Percentiles rank a stretch among this genome's conserved stretches.
Evolutionary conservation across 345 rosid genomes (phyloP).

Genomic region (Salix arbutifolia): DNA sequence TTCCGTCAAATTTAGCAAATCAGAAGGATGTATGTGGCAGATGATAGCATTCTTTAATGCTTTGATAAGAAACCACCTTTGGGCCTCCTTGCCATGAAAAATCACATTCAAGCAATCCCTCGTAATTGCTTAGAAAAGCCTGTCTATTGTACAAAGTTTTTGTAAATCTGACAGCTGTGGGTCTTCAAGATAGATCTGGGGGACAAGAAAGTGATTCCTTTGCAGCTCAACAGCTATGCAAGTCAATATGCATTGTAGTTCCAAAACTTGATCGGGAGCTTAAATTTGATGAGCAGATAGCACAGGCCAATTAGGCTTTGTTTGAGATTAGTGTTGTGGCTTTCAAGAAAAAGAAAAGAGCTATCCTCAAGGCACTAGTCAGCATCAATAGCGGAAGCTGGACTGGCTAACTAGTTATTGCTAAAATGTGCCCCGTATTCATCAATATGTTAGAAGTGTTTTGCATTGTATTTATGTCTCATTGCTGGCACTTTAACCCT

Average conservation of each 20-base stretch:
- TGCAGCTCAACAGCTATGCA: neutral
- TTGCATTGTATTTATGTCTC: neutral
- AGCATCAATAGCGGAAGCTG: neutral
- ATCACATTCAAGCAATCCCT: neutral
- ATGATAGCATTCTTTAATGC: neutral
- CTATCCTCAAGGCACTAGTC: neutral
- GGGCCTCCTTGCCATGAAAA: neutral
- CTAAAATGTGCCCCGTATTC: neutral
- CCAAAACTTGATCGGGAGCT: neutral
- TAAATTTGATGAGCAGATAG: neutral
- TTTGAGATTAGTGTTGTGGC: too few species aligned
- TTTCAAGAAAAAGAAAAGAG: neutral
- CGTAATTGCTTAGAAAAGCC: neutral
- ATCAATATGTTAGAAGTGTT: neutral
- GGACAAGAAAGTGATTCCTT: neutral
- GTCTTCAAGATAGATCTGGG: neutral
- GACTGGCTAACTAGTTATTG: neutral
- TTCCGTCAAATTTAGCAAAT: neutral
- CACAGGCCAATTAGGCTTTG: neutral
- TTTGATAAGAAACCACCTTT: neutral
- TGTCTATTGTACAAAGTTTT: neutral
- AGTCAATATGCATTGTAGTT: neutral
- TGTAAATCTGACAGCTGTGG: neutral
- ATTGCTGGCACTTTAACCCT: neutral
- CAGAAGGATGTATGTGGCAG: neutral